Evolutionary conservation across 139 green algal genomes (phyloP).

Genomic region (Haematococcus sp.): DNA sequence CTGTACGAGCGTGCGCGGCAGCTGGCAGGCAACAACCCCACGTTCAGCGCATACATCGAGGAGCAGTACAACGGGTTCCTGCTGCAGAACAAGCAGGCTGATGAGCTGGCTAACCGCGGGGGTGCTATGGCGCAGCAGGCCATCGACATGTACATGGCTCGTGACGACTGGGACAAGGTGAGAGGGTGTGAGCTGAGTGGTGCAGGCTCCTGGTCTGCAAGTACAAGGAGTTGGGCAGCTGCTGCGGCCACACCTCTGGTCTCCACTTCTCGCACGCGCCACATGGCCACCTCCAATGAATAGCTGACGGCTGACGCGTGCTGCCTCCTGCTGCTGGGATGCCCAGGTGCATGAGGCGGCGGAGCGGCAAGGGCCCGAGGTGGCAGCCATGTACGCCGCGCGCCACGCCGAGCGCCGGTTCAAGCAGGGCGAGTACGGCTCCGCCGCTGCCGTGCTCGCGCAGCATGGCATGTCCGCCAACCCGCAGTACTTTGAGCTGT

Average conservation of each 20-base stretch:
- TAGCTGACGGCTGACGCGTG: not conserved
- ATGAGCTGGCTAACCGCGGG: constrained; percentile 46
- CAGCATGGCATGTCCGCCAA: constrained; percentile 38
- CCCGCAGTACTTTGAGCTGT: constrained; percentile 58
- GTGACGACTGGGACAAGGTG: constrained; percentile 65
- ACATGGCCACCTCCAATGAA: not conserved
- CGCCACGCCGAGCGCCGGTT: constrained; percentile 61
- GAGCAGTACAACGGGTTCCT: constrained; percentile 57
- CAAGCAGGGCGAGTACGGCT: constrained; percentile 49
- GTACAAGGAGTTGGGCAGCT: too few species aligned
- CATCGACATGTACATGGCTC: constrained; percentile 57
- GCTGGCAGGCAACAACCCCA: constrained; percentile 51
- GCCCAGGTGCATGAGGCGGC: constrained; percentile 63
- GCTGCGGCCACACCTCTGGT: too few species aligned
- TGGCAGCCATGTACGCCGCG: constrained; percentile 42
- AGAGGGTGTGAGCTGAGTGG: too few species aligned
- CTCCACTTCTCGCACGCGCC: not conserved
- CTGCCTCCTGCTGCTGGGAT: too few species aligned
- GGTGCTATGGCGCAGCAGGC: constrained; percentile 34
- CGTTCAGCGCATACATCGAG: constrained; percentile 62
- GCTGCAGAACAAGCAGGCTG: constrained; percentile 48
- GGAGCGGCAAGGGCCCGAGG: constrained; percentile 49
- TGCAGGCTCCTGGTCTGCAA: too few species aligned
- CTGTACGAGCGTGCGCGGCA: constrained; percentile 62
- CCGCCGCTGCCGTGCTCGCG: constrained; percentile 43